Base-by-base conservation (phyloP, 306 rosid genomes). In the Cicer arietinum region DNA sequence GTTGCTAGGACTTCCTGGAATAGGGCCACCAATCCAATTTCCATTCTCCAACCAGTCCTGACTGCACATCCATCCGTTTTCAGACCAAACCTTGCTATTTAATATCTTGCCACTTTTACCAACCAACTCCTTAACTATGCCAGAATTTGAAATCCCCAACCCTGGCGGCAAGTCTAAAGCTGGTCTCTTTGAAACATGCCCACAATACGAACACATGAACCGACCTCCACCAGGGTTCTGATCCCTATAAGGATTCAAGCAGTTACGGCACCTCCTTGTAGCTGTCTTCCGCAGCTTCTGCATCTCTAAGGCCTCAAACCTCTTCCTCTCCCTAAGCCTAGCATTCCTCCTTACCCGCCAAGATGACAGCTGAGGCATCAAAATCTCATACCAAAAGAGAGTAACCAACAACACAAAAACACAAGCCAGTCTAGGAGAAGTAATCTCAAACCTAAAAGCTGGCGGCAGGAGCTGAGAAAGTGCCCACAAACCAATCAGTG, bases 391-490 rank as follows among this genome's bases (percentile, higher is more conserved):
- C 99, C 99, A 95, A 73, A 95, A 95, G 48, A 95, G 90, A 76
- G 99, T 95, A 79, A 92, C 86, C 89, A 95, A 77, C 56, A 95
- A 88, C 78, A 95, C 99, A 53, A 92, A 89, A 30, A 95, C 98
- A 69, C 99, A 95, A 10, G 99, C 99, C 42, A 95, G 82, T 56
- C 99, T 81, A 1, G 98, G 99, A 0, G 99, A 92, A 25, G 99
- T 95, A 77, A 92, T 90, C 91, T 95, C 99, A 13, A 95, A 95
- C 48, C 97, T 85, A 82, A 92, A 95, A 10, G 97, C 97, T 0
- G 98, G 99, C 1, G 99, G 99, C n/a, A 95, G 81, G 7, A 95
- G 98, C 88, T 95, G 99, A 82, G 99, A 95, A 69, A 95, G 91
- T 12, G 93, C 97, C 99, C 99, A 95, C 1, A 95, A 83, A 67